Base-by-base conservation (phyloP, 208 protist genomes). In the Crithidia fasciculata region DNA sequence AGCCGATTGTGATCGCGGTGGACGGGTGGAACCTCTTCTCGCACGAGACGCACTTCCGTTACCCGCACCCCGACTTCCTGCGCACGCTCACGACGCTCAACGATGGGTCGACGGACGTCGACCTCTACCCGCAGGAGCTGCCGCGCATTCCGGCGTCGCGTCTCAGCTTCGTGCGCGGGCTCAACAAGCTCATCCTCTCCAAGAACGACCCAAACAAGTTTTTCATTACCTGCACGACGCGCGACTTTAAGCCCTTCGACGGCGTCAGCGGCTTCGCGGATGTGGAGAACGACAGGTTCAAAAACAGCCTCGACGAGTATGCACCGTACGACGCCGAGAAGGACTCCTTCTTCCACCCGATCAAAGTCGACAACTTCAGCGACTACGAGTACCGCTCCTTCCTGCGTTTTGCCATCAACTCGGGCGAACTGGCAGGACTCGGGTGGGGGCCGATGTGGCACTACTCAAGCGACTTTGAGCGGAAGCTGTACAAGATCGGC, bases 361-460 rank as follows among this genome's bases (percentile, higher is more conserved):
- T 97, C 37, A 45, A 90, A 72, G 70, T 97, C n/a, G 83, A 82
- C 9, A 94, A 96, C 83, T 96, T 96, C 72, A 87, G 65, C 67
- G 94, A 97, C n/a, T 97, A 96, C 72, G 94, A 97, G 76, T 93
- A 93, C 65, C 81, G 94, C 12, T 69, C 90, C 0, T 95, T 96
- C 64, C 78, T 95, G 8, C 89, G 93, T 44, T 97, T 97, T 74
- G 74, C 86, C 65, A 84, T 97, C 62, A 97, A 97, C 83, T 96
- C 91, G 8, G 93, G 93, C 39, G 93, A 97, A 69, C 70, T 97
- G 18, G 87, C 91, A 9, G 93, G 93, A n/a, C 76, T 97, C n/a
- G 93, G 93, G 4, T 97, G 93, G 91, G 93, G 93, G 2, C 93
- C 93, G 1, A 87, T 97, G 78, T 97, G 93, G 91, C 93, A 97